Base-by-base conservation (phyloP, 2,329 filamentous ascomycete species). In the Incumbomyces delicatus region DNA sequence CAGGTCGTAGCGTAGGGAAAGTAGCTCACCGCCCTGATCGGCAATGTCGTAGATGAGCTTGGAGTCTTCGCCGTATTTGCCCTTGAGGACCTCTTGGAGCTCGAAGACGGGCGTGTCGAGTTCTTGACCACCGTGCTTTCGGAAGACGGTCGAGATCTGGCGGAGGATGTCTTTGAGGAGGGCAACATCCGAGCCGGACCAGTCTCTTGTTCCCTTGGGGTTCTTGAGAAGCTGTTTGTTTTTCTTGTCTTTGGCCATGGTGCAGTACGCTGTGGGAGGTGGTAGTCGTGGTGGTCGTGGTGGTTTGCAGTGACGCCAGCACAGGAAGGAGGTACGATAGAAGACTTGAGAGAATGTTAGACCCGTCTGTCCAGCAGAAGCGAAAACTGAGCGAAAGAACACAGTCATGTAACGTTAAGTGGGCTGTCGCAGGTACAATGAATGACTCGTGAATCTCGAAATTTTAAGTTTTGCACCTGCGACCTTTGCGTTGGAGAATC, bases 41-140 rank as follows among this genome's bases (percentile, higher is more conserved):
- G 84, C 81, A 53, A 92, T 75, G 63, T 94, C 85, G 68, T 94
- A 94, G 67, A 94, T 94, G 64, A 94, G 81, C 66, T 90, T 90
- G 60, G 82, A 86, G 66, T 94, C 87, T 70, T 94, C 87, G 63
- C 87, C 87, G 71, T 94, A 94, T 71, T 94, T 94, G 51, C 87
- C 87, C 16, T 87, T 76, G 33, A 94, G 76, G 53, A 94, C 90
- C 58, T 94, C 87, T 63, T 83, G 83, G 52, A 92, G 73, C 66
- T 94, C 87, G 62, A 94, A 94, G 50, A 92, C 86, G 35, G 77
- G 78, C 41, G 85, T 92, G 66, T 89, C 85, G 54, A 92, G 80
- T 51, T 83, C 81, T 50, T 84, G 81, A 53, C 77, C 86, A 63
- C 85, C 86, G 70, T 90, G 84, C 59, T 83, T 82, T 69, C 88